Base-by-base conservation (phyloP, 352 stramenopile genomes). In the Pythium coloratum region DNA sequence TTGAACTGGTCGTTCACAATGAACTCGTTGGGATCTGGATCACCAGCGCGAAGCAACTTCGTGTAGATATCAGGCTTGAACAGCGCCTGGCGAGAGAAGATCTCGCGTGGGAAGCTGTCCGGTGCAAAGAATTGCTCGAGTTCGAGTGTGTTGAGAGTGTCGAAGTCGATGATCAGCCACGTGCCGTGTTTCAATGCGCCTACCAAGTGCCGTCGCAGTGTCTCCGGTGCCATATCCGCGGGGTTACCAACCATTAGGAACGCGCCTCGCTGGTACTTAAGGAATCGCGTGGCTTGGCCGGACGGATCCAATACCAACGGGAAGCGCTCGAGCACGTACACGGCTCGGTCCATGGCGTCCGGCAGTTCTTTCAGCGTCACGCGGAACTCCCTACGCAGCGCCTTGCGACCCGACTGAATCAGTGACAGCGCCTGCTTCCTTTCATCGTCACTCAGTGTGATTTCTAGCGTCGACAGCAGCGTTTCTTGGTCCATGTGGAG, bases 251-350 rank as follows among this genome's bases (percentile, higher is more conserved):
- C 83, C 70, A 95, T 78, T n/a, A 97, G 77, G 47, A 93, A 89
- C 10, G 79, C 77, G 14, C 91, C 90, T 2, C 86, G 87, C 67
- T 97, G 91, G 71, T 97, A 97, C 59, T 94, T 91, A 62, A 97
- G 86, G 47, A 97, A 97, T 2, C 89, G 83, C 30, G 77, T 81
- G 13, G 86, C 91, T 70, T 97, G 84, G 0, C 81, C 86, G 2
- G 77, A 79, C 0, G 83, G 72, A 50, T 97, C 92, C 16, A 97
- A 63, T 16, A 98, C 69, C n/a, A 97, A 64, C 16, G 90, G 90
- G 67, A 91, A 97, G 24, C 84, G 88, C 55, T 98, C 92, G 18
- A 80, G 50, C 24, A 96, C 88, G 58, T 97, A 97, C 36, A 97
- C 81, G 1, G 77, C 82, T 33, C 82, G 76, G 64, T 97, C 91